A percentile compares a stretch with the other conserved stretches of the same genome.
phyloP scores from a whole-genome alignment of 352 stramenopile species.

The Ophiocytium majus region DNA sequence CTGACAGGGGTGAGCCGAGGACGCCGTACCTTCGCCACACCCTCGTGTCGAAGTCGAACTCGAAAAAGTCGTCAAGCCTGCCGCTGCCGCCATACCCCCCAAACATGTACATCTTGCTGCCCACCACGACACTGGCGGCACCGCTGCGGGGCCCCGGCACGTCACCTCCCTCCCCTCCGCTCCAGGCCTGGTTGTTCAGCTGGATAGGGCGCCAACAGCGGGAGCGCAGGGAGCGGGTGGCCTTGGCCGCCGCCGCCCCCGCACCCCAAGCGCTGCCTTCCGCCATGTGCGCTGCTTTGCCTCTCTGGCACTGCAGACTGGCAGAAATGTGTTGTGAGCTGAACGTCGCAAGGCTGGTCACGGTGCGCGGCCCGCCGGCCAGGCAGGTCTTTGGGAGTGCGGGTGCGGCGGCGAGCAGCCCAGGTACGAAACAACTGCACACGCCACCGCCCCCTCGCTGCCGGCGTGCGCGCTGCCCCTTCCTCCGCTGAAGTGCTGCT shows the following conservation, averaged over 20 bases:
- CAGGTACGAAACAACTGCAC: too few relatives aligned
- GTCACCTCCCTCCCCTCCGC: background rate
- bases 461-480: too few relatives aligned
- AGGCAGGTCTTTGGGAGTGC: too few relatives aligned
- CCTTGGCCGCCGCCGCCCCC: background rate
- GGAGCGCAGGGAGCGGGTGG: background rate
- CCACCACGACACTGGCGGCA: slow-evolving; percentile 49
- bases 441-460: too few relatives aligned
- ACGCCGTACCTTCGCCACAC: slow-evolving; percentile 4
- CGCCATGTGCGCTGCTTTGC: background rate
- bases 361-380: too few relatives aligned
- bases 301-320: too few relatives aligned
- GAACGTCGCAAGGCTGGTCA: too few relatives aligned
- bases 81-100: slow-evolving; percentile 57
- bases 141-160: slow-evolving; percentile 44
- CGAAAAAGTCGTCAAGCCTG: slow-evolving; percentile 57
- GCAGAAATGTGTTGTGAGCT: too few relatives aligned
- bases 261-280: background rate
- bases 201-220: slow-evolving; percentile 8
- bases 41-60: slow-evolving; percentile 53
- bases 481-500: too few relatives aligned
- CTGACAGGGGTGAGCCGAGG: too few relatives aligned
- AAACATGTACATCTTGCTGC: slow-evolving; percentile 58
- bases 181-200: slow-evolving; percentile 12
- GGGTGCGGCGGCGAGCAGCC: too few relatives aligned